Evolutionary conservation across 2,329 filamentous ascomycete genomes (phyloP).

Genomic region (Verticillium zaregamsianum): DNA sequence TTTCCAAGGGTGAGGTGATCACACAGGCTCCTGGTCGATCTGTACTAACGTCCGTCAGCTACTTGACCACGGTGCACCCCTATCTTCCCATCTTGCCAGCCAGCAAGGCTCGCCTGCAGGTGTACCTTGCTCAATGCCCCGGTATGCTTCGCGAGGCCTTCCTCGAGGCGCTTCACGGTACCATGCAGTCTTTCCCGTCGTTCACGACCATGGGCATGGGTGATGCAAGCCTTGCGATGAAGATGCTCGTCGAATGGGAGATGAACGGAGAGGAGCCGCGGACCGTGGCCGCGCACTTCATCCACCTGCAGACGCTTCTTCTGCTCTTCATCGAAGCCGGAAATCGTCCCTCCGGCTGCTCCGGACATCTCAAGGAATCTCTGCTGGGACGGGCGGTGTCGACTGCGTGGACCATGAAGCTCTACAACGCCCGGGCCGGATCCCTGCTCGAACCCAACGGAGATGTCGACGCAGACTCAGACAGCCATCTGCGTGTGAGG

Average conservation of each 20-base stretch:
- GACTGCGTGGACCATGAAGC: conserved; percentile 60
- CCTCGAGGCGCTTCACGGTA: conserved; percentile 55
- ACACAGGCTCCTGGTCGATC: background rate
- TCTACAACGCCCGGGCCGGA: conserved; percentile 43
- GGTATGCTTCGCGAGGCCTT: conserved; percentile 59
- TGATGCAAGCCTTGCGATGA: conserved; percentile 40
- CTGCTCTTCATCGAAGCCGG: conserved; percentile 65
- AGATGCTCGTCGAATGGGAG: conserved; percentile 50
- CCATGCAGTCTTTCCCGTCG: conserved; percentile 48
- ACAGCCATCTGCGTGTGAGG: conserved; percentile 57
- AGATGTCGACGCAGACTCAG: conserved; percentile 52
- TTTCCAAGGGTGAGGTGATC: conserved; percentile 37
- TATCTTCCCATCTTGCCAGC: conserved; percentile 62
- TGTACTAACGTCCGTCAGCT: conserved; percentile 37
- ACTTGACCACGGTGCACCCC: conserved; percentile 61
- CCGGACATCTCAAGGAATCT: conserved; percentile 44
- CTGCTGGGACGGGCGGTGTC: conserved; percentile 64
- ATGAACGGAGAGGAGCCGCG: conserved; percentile 29
- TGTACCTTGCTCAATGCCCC: conserved; percentile 53
- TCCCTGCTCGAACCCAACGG: conserved; percentile 27
- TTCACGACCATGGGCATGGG: conserved; percentile 30
- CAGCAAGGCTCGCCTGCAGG: conserved; percentile 50
- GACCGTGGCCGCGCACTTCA: conserved; percentile 38
- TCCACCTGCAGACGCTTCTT: conserved; percentile 64
- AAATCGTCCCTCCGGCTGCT: conserved; percentile 39